A percentile compares a stretch with the other conserved stretches of the same genome.
phyloP scores from a whole-genome alignment of 495 filamentous ascomycete species.

The Aspergillus mulundensis region DNA sequence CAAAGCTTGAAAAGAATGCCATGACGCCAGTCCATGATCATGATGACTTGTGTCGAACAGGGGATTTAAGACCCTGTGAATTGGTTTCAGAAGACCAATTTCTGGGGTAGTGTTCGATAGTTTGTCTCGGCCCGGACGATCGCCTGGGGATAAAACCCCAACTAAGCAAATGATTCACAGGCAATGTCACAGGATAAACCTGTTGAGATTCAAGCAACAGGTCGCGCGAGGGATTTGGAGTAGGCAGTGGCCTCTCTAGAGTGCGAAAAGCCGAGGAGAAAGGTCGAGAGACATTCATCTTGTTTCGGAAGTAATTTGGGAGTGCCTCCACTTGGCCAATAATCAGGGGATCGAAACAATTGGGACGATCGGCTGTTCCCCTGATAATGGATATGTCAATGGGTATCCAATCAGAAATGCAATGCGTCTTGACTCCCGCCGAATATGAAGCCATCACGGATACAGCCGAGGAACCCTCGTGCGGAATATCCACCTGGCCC shows the following conservation, averaged over 20 bases:
- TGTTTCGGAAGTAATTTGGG: too few species aligned
- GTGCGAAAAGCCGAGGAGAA: not conserved
- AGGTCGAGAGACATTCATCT: not conserved
- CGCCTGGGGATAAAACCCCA: too few species aligned
- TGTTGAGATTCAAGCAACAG: too few species aligned
- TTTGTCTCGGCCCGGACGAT: not conserved
- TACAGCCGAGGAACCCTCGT: not conserved
- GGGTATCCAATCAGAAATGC: too few species aligned
- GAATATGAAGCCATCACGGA: slow-evolving; percentile 1
- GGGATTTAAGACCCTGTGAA: not conserved
- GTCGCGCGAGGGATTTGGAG: too few species aligned
- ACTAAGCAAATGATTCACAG: too few species aligned
- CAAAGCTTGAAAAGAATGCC: too few species aligned
- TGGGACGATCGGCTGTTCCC: not conserved
- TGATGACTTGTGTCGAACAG: not conserved
- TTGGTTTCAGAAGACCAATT: not conserved
- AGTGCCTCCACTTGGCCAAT: not conserved
- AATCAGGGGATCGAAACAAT: not conserved
- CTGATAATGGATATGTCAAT: too few species aligned
- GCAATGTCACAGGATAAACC: too few species aligned
- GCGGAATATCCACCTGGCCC: not conserved
- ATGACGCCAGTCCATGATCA: too few species aligned
- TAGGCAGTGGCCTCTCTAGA: too few species aligned
- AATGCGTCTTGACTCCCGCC: not conserved
- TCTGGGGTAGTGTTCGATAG: not conserved